Percentiles rank a stretch among this genome's conserved stretches.
These are phyloP conservation scores for Dentipellis fragilis DNA, from an alignment of 768 basidiomycete species.

Conservation along the genomic window DNA sequence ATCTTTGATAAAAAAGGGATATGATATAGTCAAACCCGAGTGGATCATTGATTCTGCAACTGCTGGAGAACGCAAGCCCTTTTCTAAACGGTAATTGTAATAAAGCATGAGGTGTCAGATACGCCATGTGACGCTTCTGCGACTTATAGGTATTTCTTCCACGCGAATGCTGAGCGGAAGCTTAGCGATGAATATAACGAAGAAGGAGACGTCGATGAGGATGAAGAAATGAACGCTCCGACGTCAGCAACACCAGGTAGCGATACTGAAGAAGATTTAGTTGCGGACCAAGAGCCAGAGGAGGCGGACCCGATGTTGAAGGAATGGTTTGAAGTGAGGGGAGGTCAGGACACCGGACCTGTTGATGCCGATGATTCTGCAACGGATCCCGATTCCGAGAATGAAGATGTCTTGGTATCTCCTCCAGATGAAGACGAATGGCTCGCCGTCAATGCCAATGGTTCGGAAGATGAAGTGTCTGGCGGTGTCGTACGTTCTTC, in stretches of 20 bases:
- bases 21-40: slow-evolving; percentile 67
- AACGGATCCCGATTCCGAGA: slow-evolving; percentile 62
- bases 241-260: no score
- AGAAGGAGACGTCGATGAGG: slow-evolving; percentile 24
- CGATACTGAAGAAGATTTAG: no score
- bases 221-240: slow-evolving; percentile 7
- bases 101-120: neutral
- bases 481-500: slow-evolving; percentile 2
- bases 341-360: slow-evolving; percentile 19
- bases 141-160: slow-evolving; percentile 62
- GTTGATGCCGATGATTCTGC: slow-evolving; percentile 34
- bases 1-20: slow-evolving; percentile 58
- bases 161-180: slow-evolving; percentile 46
- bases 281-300: neutral
- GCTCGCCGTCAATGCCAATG: slow-evolving; percentile 17
- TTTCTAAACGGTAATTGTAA: slow-evolving; percentile 51
- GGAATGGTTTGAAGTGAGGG: slow-evolving; percentile 15
- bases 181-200: slow-evolving; percentile 43
- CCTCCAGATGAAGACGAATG: slow-evolving; percentile 31
- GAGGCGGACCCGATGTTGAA: slow-evolving; percentile 6
- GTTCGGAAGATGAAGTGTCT: slow-evolving; percentile 1
- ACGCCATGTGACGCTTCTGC: neutral
- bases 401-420: slow-evolving; percentile 39
- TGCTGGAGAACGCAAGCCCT: slow-evolving; percentile 41
- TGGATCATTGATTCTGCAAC: slow-evolving; percentile 81